A percentile compares a stretch with the other conserved stretches of the same genome.
These are phyloP conservation scores for Arthroderma sp. DNA, from an alignment of 2,329 filamentous ascomycete genomes.

Conservation along the genomic window DNA sequence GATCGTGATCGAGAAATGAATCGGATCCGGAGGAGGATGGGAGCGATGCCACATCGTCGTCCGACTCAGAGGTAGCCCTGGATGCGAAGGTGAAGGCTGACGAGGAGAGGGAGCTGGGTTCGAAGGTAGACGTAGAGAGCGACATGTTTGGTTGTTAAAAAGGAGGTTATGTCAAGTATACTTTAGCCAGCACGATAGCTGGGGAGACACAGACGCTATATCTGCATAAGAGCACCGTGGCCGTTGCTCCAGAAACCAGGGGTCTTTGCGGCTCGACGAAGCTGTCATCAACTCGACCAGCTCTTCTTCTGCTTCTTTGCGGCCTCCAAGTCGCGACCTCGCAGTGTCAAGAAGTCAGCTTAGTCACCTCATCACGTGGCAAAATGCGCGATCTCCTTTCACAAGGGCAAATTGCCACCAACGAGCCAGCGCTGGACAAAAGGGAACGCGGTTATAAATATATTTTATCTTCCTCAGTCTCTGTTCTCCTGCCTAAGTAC, in stretches of 20 bases:
- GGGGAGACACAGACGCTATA: neutral
- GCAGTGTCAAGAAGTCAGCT: neutral
- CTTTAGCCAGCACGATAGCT: neutral
- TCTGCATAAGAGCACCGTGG: no score
- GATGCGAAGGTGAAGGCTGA: constrained; percentile 27
- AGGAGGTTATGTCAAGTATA: neutral
- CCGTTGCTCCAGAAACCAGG: neutral
- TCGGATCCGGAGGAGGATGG: constrained; percentile 32
- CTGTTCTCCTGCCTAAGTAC: neutral
- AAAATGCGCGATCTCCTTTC: no score
- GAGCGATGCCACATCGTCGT: constrained; percentile 32
- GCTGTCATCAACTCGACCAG: neutral
- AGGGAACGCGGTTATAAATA: neutral
- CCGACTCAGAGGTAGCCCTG: constrained; percentile 18
- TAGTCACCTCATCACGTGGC: neutral
- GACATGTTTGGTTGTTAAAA: neutral
- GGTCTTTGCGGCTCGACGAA: neutral
- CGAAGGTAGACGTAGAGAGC: constrained; percentile 22
- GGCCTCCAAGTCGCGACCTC: neutral
- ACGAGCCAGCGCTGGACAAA: neutral
- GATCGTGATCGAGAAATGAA: constrained; percentile 39
- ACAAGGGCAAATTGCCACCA: neutral
- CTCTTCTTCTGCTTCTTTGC: neutral
- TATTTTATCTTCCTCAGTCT: neutral
- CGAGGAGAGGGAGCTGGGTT: constrained; percentile 11